A percentile compares a stretch with the other conserved stretches of the same genome.
Evolutionary conservation across 1,139 yeast species (phyloP).

Genomic region (Tardiomyces depauwii): DNA sequence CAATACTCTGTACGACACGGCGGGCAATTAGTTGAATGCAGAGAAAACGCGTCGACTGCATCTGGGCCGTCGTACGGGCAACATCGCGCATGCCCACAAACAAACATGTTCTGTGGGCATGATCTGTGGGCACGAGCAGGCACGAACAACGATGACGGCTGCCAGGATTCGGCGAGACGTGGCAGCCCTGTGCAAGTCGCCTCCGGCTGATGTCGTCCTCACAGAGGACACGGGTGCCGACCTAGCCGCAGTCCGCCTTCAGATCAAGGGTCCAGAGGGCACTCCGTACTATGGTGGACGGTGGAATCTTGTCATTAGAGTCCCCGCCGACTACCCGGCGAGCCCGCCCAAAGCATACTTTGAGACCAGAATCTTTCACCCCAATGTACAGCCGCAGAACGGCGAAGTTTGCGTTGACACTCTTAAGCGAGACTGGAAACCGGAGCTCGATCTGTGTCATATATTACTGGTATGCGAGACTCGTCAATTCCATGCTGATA

Average conservation of each 20-base stretch:
- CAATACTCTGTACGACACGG: too few species aligned
- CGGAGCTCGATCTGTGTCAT: conserved; percentile 32
- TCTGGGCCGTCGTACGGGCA: too few species aligned
- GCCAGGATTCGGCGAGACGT: conserved; percentile 4
- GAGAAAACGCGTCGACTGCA: too few species aligned
- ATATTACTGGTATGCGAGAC: conserved; percentile 16
- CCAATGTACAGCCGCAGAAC: conserved; percentile 54
- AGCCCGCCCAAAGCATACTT: conserved; percentile 83
- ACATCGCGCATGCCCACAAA: too few species aligned
- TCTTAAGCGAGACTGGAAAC: conserved; percentile 66
- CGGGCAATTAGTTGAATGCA: too few species aligned
- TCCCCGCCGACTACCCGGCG: conserved; percentile 67
- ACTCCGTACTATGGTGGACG: conserved; percentile 90
- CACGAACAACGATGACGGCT: neutral
- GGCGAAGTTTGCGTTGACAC: conserved; percentile 87
- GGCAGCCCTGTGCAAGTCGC: conserved; percentile 5
- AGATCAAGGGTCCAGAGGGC: conserved; percentile 88
- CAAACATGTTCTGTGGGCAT: too few species aligned
- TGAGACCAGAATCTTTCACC: conserved; percentile 51
- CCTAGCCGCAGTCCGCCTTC: conserved; percentile 75
- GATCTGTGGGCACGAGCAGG: too few species aligned
- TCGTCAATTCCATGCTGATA: neutral
- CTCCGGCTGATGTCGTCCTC: conserved; percentile 11
- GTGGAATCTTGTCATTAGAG: conserved; percentile 74
- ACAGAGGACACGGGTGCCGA: conserved; percentile 48